Percentiles rank a stretch among this genome's conserved stretches.
Evolutionary conservation across 495 filamentous ascomycete genomes (phyloP).

Genomic region (Astrocystis sublimbata): DNA sequence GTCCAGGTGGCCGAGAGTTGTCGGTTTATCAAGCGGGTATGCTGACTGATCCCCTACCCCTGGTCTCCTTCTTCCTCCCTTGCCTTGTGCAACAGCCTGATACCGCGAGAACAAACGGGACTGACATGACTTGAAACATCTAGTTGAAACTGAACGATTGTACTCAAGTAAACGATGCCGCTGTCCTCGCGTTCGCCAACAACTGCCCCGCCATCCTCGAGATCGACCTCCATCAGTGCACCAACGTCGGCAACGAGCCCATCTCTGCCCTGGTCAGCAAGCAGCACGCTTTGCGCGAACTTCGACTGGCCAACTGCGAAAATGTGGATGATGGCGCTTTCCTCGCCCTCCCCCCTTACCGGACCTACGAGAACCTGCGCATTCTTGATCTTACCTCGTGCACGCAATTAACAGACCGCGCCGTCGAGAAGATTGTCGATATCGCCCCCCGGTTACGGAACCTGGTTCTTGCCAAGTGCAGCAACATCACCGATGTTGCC

Average conservation of each 20-base stretch:
- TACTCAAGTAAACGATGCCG: slow-evolving; percentile 69
- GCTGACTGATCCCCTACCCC: slow-evolving; percentile 30
- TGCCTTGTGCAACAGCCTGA: not conserved
- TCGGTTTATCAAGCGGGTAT: slow-evolving; percentile 82
- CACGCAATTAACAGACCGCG: slow-evolving; percentile 75
- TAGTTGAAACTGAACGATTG: slow-evolving; percentile 96
- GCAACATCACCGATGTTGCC: slow-evolving; percentile 84
- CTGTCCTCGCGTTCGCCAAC: slow-evolving; percentile 80
- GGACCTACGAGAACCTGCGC: slow-evolving; percentile 79
- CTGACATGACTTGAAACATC: slow-evolving; percentile 27
- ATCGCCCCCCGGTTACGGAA: slow-evolving; percentile 88
- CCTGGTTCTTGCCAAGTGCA: slow-evolving; percentile 91
- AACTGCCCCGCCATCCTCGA: slow-evolving; percentile 91
- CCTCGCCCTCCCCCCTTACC: slow-evolving; percentile 68
- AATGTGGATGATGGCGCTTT: slow-evolving; percentile 85
- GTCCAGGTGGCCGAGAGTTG: slow-evolving; percentile 80
- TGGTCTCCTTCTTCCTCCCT: not conserved
- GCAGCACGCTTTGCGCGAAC: slow-evolving; percentile 79
- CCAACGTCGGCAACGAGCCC: slow-evolving; percentile 73
- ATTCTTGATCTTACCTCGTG: slow-evolving; percentile 94
- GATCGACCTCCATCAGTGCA: slow-evolving; percentile 91
- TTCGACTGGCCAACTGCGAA: slow-evolving; percentile 81
- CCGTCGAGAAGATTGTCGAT: slow-evolving; percentile 81
- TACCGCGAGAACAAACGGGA: slow-evolving; percentile 12
- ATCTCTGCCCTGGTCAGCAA: slow-evolving; percentile 75